phyloP scores from a whole-genome alignment of 2,329 filamentous ascomycete species.

The Talaromyces sp. region DNA sequence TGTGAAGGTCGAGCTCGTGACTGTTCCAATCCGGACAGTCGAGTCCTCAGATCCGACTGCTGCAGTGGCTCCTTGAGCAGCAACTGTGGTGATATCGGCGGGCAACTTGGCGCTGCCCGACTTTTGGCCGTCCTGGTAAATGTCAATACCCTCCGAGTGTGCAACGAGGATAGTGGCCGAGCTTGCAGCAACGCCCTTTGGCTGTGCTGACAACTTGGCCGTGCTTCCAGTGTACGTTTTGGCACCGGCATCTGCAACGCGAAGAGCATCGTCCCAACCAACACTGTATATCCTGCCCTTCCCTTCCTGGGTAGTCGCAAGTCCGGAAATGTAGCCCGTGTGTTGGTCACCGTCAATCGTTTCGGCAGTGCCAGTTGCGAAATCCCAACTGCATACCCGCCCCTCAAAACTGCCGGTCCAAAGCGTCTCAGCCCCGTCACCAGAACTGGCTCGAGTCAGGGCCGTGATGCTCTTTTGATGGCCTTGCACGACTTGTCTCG shows the following conservation, averaged over 20 bases:
- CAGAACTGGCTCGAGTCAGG: constrained; percentile 54
- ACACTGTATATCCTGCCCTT: constrained; percentile 70
- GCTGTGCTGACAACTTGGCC: constrained; percentile 69
- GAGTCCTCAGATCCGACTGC: constrained; percentile 75
- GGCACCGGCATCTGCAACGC: constrained; percentile 68
- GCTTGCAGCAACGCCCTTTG: constrained; percentile 64
- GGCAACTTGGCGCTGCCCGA: constrained; percentile 58
- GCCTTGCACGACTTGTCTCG: constrained; percentile 70
- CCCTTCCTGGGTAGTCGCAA: constrained; percentile 54
- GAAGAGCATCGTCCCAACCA: constrained; percentile 90
- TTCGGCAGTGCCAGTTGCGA: constrained; percentile 62
- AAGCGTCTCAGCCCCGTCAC: constrained; percentile 54
- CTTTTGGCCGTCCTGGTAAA: constrained; percentile 55
- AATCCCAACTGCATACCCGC: constrained; percentile 78
- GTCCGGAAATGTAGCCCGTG: constrained; percentile 77
- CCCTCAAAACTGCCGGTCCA: constrained; percentile 94
- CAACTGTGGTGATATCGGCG: constrained; percentile 66
- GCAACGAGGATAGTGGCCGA: constrained; percentile 55
- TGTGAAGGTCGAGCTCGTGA: constrained; percentile 53
- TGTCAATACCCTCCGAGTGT: constrained; percentile 55
- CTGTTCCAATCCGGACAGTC: constrained; percentile 68
- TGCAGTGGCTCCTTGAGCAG: constrained; percentile 62
- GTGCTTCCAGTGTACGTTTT: constrained; percentile 70
- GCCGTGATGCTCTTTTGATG: constrained; percentile 91
- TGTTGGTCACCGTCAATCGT: constrained; percentile 76